Evolutionary conservation across 352 stramenopile genomes (phyloP).

Genomic region (Aphanomyces stellatus): DNA sequence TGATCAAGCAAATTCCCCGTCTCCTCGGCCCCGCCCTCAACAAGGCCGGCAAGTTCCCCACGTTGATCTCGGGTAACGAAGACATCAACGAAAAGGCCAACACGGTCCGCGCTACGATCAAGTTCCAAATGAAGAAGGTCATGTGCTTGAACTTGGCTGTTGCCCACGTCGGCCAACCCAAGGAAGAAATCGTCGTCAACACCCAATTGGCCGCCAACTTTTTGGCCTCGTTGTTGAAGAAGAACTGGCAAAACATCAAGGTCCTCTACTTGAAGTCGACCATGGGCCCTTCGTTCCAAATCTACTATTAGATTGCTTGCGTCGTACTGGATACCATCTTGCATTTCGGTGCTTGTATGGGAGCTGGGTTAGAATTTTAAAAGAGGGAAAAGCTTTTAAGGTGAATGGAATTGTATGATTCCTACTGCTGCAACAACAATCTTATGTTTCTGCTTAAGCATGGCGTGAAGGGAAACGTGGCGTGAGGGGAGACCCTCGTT

Average conservation of each 20-base stretch:
- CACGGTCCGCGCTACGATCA: slow-evolving; percentile 97
- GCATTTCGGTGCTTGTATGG: slow-evolving; percentile 5
- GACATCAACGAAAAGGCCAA: slow-evolving; percentile 98
- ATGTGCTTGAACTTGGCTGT: slow-evolving; percentile 99
- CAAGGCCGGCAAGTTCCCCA: slow-evolving; percentile 99
- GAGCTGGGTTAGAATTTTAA: slow-evolving; percentile 18
- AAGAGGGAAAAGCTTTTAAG: slow-evolving; percentile 11
- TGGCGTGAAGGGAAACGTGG: too few species aligned
- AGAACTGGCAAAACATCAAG: slow-evolving; percentile 99
- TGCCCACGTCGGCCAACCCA: slow-evolving; percentile 91
- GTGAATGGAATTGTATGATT: not conserved
- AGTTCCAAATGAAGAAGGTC: slow-evolving; percentile 99
- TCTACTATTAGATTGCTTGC: slow-evolving; percentile 95
- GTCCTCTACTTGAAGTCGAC: slow-evolving; percentile 99
- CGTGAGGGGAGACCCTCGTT: too few species aligned
- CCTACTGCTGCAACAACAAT: too few species aligned
- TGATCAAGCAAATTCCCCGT: slow-evolving; percentile 99
- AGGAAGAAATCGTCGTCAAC: slow-evolving; percentile 97
- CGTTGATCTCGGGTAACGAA: slow-evolving; percentile 90
- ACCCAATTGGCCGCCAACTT: slow-evolving; percentile 98
- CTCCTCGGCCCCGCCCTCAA: slow-evolving; percentile 98
- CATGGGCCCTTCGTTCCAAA: slow-evolving; percentile 97
- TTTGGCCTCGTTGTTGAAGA: slow-evolving; percentile 98
- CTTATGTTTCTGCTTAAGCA: too few species aligned
- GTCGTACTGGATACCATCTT: slow-evolving; percentile 21